phyloP scores from a whole-genome alignment of 768 basidiomycete genomes.

The Suillus bovinus region DNA sequence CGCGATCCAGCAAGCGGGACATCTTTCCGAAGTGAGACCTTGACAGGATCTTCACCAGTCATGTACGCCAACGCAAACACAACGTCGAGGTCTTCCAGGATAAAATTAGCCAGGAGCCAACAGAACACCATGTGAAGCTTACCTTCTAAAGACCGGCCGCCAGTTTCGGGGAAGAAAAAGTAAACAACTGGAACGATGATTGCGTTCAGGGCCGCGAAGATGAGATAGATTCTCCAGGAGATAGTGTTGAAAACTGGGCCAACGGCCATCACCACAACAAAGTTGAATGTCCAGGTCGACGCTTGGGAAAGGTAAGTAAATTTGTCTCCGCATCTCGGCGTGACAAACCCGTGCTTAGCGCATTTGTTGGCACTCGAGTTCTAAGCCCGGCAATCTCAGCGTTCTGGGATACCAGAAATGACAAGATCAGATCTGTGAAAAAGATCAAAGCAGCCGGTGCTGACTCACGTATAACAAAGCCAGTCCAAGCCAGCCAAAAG shows the following conservation, averaged over 20 bases:
- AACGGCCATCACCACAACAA: constrained; percentile 15
- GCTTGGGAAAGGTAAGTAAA: constrained; percentile 6
- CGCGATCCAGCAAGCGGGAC: constrained; percentile 34
- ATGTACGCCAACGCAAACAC: constrained; percentile 36
- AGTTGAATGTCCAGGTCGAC: constrained; percentile 16
- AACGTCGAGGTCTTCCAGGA: constrained; percentile 32
- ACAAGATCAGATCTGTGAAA: not conserved
- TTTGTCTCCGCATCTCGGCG: not conserved
- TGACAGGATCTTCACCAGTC: constrained; percentile 35
- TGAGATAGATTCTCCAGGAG: constrained; percentile 13
- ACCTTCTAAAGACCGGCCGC: constrained; percentile 16
- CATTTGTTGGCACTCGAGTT: constrained; percentile 32
- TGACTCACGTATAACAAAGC: constrained; percentile 33
- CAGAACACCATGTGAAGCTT: not conserved
- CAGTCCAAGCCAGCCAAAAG: constrained; percentile 39
- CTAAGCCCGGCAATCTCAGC: constrained; percentile 32
- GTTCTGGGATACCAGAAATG: constrained; percentile 22
- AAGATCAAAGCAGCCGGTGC: not conserved
- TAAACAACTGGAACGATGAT: constrained; percentile 11
- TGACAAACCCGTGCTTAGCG: constrained; percentile 24
- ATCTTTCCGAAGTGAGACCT: constrained; percentile 34
- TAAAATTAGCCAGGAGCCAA: not conserved
- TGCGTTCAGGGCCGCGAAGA: constrained; percentile 12
- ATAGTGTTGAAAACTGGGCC: constrained; percentile 14
- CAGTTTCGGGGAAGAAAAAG: constrained; percentile 15